phyloP scores from a whole-genome alignment of 1,284 basidiomycete genomes.

The Rhodotorula sp. region DNA sequence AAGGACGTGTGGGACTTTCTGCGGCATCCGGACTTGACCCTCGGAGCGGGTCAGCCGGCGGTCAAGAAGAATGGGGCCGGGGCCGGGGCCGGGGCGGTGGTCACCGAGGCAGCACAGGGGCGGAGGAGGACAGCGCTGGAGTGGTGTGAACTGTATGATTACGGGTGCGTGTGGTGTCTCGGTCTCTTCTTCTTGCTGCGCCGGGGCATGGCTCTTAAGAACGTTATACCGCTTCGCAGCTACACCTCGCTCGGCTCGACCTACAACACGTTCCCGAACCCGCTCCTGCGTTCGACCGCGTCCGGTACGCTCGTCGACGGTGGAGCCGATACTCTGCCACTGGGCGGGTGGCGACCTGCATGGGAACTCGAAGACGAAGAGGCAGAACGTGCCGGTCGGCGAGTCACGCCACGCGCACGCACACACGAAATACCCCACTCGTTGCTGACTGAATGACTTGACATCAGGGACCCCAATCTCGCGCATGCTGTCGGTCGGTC shows the following conservation, averaged over 20 bases:
- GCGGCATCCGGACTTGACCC: conserved; percentile 65
- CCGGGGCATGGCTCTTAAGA: too few species aligned
- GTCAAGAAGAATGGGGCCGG: not conserved
- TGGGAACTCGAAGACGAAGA: conserved; percentile 73
- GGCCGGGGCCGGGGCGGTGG: too few species aligned
- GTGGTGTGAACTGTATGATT: conserved; percentile 86
- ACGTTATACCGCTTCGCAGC: conserved; percentile 53
- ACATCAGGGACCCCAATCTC: too few species aligned
- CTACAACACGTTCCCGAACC: conserved; percentile 91
- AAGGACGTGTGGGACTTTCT: conserved; percentile 86
- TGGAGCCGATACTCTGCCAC: not conserved
- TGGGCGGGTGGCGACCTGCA: conserved; percentile 62
- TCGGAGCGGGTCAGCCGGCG: conserved; percentile 19
- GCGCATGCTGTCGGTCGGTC: too few species aligned
- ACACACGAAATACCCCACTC: too few species aligned
- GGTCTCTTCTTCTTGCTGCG: not conserved
- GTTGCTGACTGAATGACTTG: too few species aligned
- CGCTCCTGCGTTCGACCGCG: conserved; percentile 60
- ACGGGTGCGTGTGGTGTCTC: conserved; percentile 63
- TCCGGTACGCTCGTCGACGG: not conserved
- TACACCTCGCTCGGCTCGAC: conserved; percentile 96
- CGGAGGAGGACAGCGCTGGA: conserved; percentile 44
- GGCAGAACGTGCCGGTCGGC: conserved; percentile 65
- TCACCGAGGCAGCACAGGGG: not conserved
- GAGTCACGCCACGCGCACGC: conserved; percentile 4